Evolutionary conservation across 805 yeast genomes (phyloP).

Genomic region (Metschnikowia reukaufii): DNA sequence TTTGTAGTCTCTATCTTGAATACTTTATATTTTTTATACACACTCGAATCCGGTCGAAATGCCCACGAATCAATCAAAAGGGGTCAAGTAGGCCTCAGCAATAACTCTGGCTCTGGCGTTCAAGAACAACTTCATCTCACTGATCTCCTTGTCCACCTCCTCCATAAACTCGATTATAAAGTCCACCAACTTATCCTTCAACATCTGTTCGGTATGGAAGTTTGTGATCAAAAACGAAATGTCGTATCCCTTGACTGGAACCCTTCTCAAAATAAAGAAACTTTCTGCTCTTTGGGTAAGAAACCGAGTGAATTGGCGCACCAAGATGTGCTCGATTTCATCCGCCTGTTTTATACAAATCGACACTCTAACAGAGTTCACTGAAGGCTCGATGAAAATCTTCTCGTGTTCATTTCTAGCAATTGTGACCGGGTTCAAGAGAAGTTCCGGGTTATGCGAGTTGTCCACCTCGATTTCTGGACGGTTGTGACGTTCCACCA

Average conservation of each 20-base stretch:
- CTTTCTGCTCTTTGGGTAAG: conserved; percentile 94
- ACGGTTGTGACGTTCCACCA: conserved; percentile 94
- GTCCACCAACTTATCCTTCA: conserved; percentile 92
- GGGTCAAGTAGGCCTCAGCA: conserved; percentile 92
- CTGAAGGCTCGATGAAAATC: conserved; percentile 89
- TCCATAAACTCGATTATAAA: conserved; percentile 98
- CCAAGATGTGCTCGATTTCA: conserved; percentile 92
- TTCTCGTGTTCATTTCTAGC: conserved; percentile 92
- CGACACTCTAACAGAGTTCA: conserved; percentile 87
- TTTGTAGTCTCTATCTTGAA: conserved; percentile 2
- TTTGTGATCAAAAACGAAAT: conserved; percentile 92
- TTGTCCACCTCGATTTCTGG: conserved; percentile 92
- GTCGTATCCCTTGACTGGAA: conserved; percentile 87
- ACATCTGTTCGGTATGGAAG: conserved; percentile 92
- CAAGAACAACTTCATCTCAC: conserved; percentile 95
- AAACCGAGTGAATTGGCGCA: conserved; percentile 91
- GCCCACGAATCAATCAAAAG: conserved; percentile 59
- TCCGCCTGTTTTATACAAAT: conserved; percentile 96
- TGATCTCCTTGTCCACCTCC: conserved; percentile 96
- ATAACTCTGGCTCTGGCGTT: conserved; percentile 97
- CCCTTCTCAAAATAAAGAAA: conserved; percentile 87
- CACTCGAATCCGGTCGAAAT: conserved; percentile 14
- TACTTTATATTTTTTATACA: conserved; percentile 2
- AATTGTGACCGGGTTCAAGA: conserved; percentile 84
- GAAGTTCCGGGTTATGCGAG: conserved; percentile 68